These are phyloP conservation scores for Leccinum solheimii DNA, from an alignment of 1,284 basidiomycete genomes.

Conservation along the genomic window DNA sequence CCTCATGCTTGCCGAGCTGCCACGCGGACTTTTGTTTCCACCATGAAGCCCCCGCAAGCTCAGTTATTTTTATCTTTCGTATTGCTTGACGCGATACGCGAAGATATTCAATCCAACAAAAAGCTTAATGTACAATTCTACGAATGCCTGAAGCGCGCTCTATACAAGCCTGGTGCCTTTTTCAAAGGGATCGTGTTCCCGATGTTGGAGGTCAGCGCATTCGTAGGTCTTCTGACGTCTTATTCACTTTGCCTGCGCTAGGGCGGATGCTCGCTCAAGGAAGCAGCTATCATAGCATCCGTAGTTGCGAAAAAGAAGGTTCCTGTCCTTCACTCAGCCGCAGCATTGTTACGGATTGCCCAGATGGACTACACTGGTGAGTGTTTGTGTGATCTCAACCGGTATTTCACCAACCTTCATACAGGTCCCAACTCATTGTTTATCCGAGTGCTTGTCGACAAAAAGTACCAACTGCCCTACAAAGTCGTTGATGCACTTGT, in stretches of 20 bases:
- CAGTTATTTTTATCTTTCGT: slow-evolving; percentile 93
- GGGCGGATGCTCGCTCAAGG: slow-evolving; percentile 84
- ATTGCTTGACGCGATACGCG: slow-evolving; percentile 86
- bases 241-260: slow-evolving; percentile 6
- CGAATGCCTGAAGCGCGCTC: slow-evolving; percentile 85
- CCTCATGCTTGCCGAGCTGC: slow-evolving; percentile 95
- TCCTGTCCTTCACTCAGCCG: slow-evolving; percentile 95
- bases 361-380: slow-evolving; percentile 94
- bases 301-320: slow-evolving; percentile 91
- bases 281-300: slow-evolving; percentile 93
- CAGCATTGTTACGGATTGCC: slow-evolving; percentile 89
- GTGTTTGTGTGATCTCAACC: background rate
- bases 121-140: slow-evolving; percentile 95
- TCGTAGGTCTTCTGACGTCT: background rate
- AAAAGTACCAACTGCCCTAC: slow-evolving; percentile 98
- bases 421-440: slow-evolving; percentile 92
- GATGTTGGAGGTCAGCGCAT: slow-evolving; percentile 75
- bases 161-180: slow-evolving; percentile 98
- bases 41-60: slow-evolving; percentile 95
- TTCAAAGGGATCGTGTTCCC: slow-evolving; percentile 99
- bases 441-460: slow-evolving; percentile 96
- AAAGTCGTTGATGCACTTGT: slow-evolving; percentile 98
- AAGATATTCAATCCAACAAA: slow-evolving; percentile 85
- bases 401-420: background rate
- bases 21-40: slow-evolving; percentile 94